These are phyloP conservation scores for Euphorbia pulcherrima DNA, from an alignment of 345 rosid species.

Conservation along the genomic window DNA sequence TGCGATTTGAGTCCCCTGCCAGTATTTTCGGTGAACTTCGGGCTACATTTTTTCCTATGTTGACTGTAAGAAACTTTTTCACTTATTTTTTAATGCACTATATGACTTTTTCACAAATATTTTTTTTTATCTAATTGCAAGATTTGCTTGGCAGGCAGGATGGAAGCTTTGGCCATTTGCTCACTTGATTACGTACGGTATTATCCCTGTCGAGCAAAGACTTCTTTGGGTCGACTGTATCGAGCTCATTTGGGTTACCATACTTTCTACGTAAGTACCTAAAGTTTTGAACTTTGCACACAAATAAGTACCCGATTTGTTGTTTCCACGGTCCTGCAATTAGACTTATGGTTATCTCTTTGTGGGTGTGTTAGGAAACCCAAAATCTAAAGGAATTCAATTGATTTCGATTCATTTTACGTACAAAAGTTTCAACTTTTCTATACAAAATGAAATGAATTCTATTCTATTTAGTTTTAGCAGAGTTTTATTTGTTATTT, in stretches of 20 bases:
- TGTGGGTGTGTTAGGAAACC: too few relatives aligned
- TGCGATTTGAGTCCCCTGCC: constrained; percentile 65
- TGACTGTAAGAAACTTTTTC: constrained; percentile 48
- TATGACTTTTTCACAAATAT: neutral
- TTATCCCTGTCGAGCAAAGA: constrained; percentile 78
- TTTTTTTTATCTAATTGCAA: neutral
- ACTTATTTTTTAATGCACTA: neutral
- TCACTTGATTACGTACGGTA: constrained; percentile 74
- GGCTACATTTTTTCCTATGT: constrained; percentile 69
- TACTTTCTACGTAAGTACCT: constrained; percentile 68
- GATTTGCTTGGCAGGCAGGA: constrained; percentile 56
- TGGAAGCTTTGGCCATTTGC: constrained; percentile 99
- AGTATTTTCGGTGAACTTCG: constrained; percentile 52
- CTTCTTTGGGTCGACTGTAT: constrained; percentile 96
- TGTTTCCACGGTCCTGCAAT: neutral
- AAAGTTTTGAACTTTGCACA: neutral
- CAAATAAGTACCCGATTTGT: neutral
- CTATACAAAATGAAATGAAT: too few relatives aligned
- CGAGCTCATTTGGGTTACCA: constrained; percentile 93
- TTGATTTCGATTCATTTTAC: too few relatives aligned
- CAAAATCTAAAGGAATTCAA: too few relatives aligned
- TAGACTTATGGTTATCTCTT: constrained; percentile 5
- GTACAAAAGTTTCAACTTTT: too few relatives aligned
- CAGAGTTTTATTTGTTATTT: neutral
- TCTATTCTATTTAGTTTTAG: neutral